Conservation (phyloP, 1,284 basidiomycete genomes). For the Marasmius oreades region DNA sequence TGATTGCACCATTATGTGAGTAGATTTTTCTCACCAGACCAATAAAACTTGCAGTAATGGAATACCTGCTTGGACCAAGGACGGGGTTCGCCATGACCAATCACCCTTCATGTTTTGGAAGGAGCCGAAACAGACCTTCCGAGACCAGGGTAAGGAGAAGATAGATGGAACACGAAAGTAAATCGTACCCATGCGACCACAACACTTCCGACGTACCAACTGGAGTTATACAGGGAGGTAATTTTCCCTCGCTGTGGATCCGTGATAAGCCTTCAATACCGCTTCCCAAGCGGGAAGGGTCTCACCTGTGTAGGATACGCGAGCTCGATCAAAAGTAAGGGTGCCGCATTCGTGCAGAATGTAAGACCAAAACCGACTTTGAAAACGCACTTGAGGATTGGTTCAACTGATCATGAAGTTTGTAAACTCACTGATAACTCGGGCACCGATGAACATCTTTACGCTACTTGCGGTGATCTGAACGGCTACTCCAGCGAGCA, state of each 20-base stretch:
- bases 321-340: constrained; percentile 65
- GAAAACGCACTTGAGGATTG: constrained; percentile 9
- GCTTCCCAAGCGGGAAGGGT: background rate
- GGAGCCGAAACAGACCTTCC: constrained; percentile 50
- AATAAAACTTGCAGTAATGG: constrained; percentile 57
- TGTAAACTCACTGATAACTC: constrained; percentile 46
- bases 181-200: constrained; percentile 48
- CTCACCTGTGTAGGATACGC: constrained; percentile 68
- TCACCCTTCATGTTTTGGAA: constrained; percentile 39
- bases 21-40: constrained; percentile 37
- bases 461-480: constrained; percentile 49
- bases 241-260: constrained; percentile 49
- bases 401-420: background rate
- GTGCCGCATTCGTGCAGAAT: constrained; percentile 59
- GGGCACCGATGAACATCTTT: constrained; percentile 53
- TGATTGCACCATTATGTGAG: constrained; percentile 1
- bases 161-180: background rate
- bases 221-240: constrained; percentile 58
- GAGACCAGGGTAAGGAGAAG: background rate
- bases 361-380: constrained; percentile 64
- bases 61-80: constrained; percentile 62
- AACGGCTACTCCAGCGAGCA: constrained; percentile 55
- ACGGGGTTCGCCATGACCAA: constrained; percentile 70
- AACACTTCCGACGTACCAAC: constrained; percentile 65
- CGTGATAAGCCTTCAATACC: background rate